Conservation (phyloP, 2,329 filamentous ascomycete genomes). For the Hypoxylon sp. region DNA sequence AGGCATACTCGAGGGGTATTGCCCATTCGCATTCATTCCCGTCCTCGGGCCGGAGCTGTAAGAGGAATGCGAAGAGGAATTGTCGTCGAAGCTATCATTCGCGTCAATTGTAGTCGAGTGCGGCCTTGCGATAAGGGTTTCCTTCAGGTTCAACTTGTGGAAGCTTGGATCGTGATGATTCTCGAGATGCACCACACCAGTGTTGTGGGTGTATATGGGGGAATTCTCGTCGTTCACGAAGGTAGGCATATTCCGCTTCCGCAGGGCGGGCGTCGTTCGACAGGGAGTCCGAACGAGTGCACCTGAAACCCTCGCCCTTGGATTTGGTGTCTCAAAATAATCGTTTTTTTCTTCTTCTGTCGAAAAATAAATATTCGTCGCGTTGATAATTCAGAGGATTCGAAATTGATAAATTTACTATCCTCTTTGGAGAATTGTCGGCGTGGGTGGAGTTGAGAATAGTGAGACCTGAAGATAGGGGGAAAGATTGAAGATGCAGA, state of each 20-base stretch:
- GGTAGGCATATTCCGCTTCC: conserved; percentile 58
- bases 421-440: conserved; percentile 4
- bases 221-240: conserved; percentile 57
- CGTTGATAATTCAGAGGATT: not conserved
- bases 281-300: conserved; percentile 18
- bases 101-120: conserved; percentile 50
- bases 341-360: too few species aligned
- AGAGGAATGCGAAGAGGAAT: conserved; percentile 62
- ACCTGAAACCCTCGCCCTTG: conserved; percentile 34
- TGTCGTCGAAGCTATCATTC: conserved; percentile 62
- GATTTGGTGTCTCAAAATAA: conserved; percentile 10
- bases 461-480: conserved; percentile 31
- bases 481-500: conserved; percentile 19
- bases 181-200: conserved; percentile 45
- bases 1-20: conserved; percentile 64
- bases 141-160: conserved; percentile 39
- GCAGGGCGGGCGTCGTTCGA: conserved; percentile 17
- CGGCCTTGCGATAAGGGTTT: conserved; percentile 48
- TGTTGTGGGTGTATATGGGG: conserved; percentile 43
- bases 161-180: conserved; percentile 45
- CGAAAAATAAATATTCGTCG: too few species aligned
- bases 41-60: conserved; percentile 57
- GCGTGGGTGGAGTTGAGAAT: conserved; percentile 16
- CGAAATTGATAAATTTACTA: conserved; percentile 15
- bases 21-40: conserved; percentile 54